phyloP scores from a whole-genome alignment of 116 monocot genomes.

The Zostera marina region DNA sequence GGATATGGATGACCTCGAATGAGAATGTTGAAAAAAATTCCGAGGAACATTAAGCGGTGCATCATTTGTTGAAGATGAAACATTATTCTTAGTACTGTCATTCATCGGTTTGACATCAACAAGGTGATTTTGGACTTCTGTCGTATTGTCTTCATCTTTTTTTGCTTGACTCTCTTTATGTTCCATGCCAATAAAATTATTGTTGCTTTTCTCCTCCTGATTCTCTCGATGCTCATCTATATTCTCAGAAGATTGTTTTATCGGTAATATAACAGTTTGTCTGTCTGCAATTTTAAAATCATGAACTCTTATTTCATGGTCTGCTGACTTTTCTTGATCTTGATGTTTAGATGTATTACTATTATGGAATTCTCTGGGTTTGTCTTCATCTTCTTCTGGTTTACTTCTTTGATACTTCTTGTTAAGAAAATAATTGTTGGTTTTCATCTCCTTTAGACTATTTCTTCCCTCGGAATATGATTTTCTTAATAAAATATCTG shows the following conservation, averaged over 20 bases:
- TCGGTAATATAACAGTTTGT: too few species aligned
- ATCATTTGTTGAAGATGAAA: conserved; percentile 5
- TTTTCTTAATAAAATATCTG: background rate
- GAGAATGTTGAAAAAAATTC: conserved; percentile 12
- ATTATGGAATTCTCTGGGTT: too few species aligned
- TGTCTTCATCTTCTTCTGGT: too few species aligned
- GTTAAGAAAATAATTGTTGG: background rate
- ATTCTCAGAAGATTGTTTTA: too few species aligned
- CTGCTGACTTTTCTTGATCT: too few species aligned
- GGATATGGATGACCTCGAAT: conserved; percentile 13
- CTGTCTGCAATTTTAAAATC: too few species aligned
- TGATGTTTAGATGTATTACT: too few species aligned
- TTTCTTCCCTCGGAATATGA: background rate
- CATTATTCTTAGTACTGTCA: conserved; percentile 7
- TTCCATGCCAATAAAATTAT: too few species aligned
- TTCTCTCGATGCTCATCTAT: too few species aligned
- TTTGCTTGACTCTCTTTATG: background rate
- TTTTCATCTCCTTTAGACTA: background rate
- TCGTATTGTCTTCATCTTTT: background rate
- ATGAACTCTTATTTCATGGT: too few species aligned
- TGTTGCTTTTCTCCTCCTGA: too few species aligned
- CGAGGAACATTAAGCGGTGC: conserved; percentile 3
- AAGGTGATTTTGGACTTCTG: conserved; percentile 8
- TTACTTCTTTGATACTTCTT: background rate
- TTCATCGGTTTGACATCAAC: conserved; percentile 7